phyloP scores from a whole-genome alignment of 2,329 filamentous ascomycete genomes.

The Cladophialophora immunda region DNA sequence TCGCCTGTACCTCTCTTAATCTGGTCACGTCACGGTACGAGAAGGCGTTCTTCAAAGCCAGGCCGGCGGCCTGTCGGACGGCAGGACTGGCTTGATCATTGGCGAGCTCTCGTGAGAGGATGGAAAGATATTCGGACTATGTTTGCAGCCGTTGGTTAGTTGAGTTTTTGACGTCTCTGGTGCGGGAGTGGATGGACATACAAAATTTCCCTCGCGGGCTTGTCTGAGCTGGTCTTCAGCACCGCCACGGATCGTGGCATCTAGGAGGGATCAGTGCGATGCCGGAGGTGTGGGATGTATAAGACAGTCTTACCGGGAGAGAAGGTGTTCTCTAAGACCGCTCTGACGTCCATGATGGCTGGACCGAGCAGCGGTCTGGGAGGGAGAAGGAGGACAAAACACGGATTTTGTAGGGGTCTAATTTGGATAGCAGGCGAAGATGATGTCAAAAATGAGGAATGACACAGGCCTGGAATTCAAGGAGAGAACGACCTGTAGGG shows the following conservation, averaged over 20 bases:
- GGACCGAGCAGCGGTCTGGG: constrained; percentile 36
- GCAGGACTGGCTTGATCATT: constrained; percentile 84
- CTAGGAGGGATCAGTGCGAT: constrained; percentile 62
- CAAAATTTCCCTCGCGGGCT: constrained; percentile 94
- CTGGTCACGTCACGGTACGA: constrained; percentile 88
- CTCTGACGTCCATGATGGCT: constrained; percentile 90
- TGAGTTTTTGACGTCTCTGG: background rate
- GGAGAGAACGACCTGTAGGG: constrained; percentile 38
- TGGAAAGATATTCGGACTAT: constrained; percentile 90
- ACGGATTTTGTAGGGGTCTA: constrained; percentile 29
- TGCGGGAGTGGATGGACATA: constrained; percentile 59
- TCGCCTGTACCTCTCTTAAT: constrained; percentile 87
- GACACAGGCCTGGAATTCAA: constrained; percentile 37
- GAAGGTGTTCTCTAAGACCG: constrained; percentile 96
- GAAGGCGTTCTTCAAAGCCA: constrained; percentile 98
- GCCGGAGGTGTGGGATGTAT: constrained; percentile 35
- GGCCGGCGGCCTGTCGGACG: constrained; percentile 92
- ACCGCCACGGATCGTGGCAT: constrained; percentile 86
- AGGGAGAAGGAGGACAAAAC: constrained; percentile 25
- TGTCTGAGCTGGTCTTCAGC: constrained; percentile 94
- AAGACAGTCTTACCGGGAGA: constrained; percentile 76
- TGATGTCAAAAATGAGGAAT: constrained; percentile 10
- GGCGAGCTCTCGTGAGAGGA: constrained; percentile 91
- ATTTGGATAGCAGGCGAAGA: constrained; percentile 4
- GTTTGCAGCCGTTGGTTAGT: constrained; percentile 18